Base-by-base conservation (phyloP, 176 grass and related monocot species). In the Musa itinerans region DNA sequence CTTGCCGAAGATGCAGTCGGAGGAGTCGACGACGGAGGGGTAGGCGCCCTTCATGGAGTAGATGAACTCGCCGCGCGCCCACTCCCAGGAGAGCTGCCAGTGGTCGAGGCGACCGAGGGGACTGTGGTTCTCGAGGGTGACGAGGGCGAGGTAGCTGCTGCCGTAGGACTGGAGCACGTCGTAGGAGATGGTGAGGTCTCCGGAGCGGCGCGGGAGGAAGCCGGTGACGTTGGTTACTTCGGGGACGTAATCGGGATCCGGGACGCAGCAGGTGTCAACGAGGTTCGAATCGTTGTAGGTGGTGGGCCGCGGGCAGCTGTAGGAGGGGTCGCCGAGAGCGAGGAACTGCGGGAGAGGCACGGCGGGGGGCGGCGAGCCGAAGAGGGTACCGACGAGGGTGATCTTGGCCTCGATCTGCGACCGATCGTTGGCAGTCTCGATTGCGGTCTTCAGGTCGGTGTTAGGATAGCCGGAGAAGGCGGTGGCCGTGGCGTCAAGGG, bases 21-120 rank as follows among this genome's bases (percentile, higher is more conserved):
- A 79, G 49, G 72, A 62, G 87, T 96, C 93, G 19, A 85, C 82
- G n/a, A 85, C 65, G 12, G 70, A 26, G 0, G 93, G 80, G 81
- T 90, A 80, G 0, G 93, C 93, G 22, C 93, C 93, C 63, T 83
- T 92, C 83, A 92, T 86, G 17, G 79, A 79, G 80, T 85, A 80
- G 73, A 96, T 90, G 79, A 96, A 96, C 87, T 96, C 93, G 48
- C 84, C 81, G 51, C 76, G 78, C 24, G 75, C 82, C 93, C 93
- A 96, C 51, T 87, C 86, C 93, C 93, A 96, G 1, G 93, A 81
- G 48, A 96, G 71, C 21, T 79, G 79, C 93, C 93, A 96, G 76
- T 96, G 92, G 77, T 96, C 93, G 62, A 96, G 90, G 77, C 93
- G 89, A 49, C 87, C 89, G n/a, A 96, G 93, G 26, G 82, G 83